phyloP scores from a whole-genome alignment of 2,329 filamentous ascomycete genomes.

The Penicillium fuscoglaucum region DNA sequence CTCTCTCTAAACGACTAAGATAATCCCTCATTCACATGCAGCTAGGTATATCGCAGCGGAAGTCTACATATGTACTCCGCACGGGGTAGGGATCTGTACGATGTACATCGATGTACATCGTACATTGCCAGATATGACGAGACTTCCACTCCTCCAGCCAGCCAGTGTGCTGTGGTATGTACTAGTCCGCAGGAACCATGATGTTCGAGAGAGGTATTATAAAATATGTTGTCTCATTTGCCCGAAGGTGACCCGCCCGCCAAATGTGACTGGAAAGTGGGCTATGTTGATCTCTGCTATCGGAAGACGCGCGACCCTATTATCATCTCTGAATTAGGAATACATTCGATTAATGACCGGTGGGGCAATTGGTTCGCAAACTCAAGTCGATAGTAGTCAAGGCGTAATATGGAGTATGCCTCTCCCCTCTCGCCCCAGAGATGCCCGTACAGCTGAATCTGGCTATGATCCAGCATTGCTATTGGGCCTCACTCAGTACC shows the following conservation, averaged over 20 bases:
- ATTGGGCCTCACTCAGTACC: background rate
- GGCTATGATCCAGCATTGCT: background rate
- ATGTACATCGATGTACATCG: background rate
- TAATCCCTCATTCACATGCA: background rate
- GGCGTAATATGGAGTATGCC: background rate
- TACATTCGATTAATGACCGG: background rate
- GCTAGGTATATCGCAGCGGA: background rate
- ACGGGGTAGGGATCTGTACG: background rate
- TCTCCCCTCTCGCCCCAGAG: background rate
- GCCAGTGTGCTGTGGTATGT: too few species aligned
- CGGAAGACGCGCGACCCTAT: background rate
- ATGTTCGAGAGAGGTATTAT: background rate
- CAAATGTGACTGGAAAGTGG: background rate
- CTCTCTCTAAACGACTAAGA: too few species aligned
- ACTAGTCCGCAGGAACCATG: background rate
- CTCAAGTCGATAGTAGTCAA: background rate
- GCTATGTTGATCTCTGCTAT: background rate
- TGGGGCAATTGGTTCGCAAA: background rate
- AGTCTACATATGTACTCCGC: background rate
- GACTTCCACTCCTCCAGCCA: background rate
- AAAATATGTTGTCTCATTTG: background rate
- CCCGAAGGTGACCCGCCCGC: background rate
- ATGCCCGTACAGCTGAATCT: background rate
- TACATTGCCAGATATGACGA: background rate
- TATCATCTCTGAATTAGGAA: background rate